Evolutionary conservation across 2,329 filamentous ascomycete species (phyloP).

Genomic region (Paracoccidioides brasiliensis): DNA sequence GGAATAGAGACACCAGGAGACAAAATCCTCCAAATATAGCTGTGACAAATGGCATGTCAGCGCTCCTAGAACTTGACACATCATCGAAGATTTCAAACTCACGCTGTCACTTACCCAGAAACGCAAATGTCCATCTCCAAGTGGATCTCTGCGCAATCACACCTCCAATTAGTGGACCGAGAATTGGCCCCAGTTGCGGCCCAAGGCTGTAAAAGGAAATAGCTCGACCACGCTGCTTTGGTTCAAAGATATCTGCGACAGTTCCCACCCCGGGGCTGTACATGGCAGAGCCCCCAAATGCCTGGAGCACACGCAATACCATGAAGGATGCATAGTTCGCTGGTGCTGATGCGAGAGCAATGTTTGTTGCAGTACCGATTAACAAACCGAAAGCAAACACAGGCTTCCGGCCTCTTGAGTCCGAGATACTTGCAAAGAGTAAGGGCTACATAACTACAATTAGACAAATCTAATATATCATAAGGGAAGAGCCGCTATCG

Average conservation of each 20-base stretch:
- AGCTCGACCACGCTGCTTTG: slow-evolving; percentile 27
- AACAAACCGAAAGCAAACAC: slow-evolving; percentile 30
- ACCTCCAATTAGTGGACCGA: slow-evolving; percentile 34
- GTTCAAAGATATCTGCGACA: slow-evolving; percentile 31
- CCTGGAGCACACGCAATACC: slow-evolving; percentile 31
- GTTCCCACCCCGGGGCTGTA: slow-evolving; percentile 29
- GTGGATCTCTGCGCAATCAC: slow-evolving; percentile 21
- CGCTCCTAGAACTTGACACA: background rate
- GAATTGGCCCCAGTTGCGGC: slow-evolving; percentile 32
- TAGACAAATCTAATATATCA: background rate
- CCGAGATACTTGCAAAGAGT: slow-evolving; percentile 30
- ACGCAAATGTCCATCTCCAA: slow-evolving; percentile 34
- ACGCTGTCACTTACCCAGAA: slow-evolving; percentile 12
- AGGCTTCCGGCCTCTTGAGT: slow-evolving; percentile 28
- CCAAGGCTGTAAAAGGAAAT: slow-evolving; percentile 34
- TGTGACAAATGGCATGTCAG: slow-evolving; percentile 6
- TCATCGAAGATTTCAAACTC: background rate
- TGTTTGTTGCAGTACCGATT: slow-evolving; percentile 29
- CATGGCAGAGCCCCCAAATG: slow-evolving; percentile 32
- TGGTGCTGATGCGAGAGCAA: slow-evolving; percentile 28
- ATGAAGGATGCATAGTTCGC: slow-evolving; percentile 28
- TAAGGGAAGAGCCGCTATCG: too few species aligned
- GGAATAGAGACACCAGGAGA: slow-evolving; percentile 23
- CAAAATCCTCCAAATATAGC: slow-evolving; percentile 18
- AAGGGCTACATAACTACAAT: slow-evolving; percentile 19